A percentile compares a stretch with the other conserved stretches of the same genome.
phyloP scores from a whole-genome alignment of 495 filamentous ascomycete species.

The Penicillium lividum region DNA sequence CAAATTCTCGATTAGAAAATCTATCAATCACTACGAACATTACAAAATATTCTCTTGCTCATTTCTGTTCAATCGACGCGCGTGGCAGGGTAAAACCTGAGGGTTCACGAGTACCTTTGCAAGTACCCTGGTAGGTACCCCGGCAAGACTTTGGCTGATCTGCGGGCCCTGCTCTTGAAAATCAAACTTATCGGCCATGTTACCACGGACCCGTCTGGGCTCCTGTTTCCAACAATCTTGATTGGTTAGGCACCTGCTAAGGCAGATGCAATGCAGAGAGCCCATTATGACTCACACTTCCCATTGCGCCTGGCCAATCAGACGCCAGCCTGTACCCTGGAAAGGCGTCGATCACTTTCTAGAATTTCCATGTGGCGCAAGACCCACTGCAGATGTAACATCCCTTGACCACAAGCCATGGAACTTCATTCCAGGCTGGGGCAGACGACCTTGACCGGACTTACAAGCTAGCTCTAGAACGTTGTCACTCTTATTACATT shows the following conservation, averaged over 20 bases:
- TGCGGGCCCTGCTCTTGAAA: background rate
- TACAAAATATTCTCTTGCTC: background rate
- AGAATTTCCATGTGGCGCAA: too few species aligned
- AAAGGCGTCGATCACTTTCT: too few species aligned
- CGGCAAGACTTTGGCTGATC: background rate
- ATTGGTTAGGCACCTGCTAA: background rate
- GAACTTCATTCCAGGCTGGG: too few species aligned
- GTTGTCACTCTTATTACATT: too few species aligned
- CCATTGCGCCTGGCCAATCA: too few species aligned
- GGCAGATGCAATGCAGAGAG: too few species aligned
- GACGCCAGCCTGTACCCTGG: too few species aligned
- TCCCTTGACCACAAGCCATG: too few species aligned
- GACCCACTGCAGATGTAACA: too few species aligned
- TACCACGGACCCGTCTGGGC: background rate
- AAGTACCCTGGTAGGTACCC: background rate
- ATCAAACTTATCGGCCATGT: background rate
- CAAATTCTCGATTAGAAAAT: background rate
- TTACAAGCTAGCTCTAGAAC: too few species aligned
- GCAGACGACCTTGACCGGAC: too few species aligned
- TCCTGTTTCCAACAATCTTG: background rate
- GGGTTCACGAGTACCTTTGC: background rate
- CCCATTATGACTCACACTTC: background rate
- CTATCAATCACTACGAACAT: background rate
- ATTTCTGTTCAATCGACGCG: background rate
- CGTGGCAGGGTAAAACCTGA: background rate